Conservation (phyloP, 1,284 basidiomycete species). For the Irpex rosettiformis region DNA sequence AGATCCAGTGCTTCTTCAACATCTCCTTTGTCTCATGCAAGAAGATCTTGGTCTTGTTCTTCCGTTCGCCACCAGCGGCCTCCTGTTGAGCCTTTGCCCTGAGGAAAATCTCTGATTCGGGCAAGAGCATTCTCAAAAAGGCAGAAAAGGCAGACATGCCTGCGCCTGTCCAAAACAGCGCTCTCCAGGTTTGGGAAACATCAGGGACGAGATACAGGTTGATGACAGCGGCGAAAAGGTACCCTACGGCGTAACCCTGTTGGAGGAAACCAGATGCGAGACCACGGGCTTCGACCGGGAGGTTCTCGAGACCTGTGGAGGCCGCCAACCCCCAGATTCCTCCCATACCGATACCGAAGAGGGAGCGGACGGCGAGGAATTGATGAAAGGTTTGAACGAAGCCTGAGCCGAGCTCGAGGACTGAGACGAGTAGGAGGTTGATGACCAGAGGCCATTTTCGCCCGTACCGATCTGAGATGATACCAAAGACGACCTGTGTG, state of each 20-base stretch:
- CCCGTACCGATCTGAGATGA: conserved; percentile 83
- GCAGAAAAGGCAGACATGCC: conserved; percentile 79
- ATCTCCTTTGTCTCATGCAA: conserved; percentile 69
- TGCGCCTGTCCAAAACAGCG: conserved; percentile 65
- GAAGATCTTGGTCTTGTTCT: conserved; percentile 69
- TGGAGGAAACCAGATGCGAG: conserved; percentile 81
- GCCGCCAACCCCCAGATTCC: conserved; percentile 79
- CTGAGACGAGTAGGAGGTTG: conserved; percentile 72
- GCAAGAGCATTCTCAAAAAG: conserved; percentile 65
- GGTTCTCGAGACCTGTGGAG: conserved; percentile 83
- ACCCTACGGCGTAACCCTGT: conserved; percentile 60
- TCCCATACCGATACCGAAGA: conserved; percentile 89
- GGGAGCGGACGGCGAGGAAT: conserved; percentile 71
- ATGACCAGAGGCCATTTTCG: conserved; percentile 88
- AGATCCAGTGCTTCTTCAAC: conserved; percentile 82
- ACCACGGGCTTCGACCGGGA: conserved; percentile 85
- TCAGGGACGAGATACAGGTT: conserved; percentile 72
- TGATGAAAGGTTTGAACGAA: conserved; percentile 67
- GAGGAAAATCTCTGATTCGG: conserved; percentile 80
- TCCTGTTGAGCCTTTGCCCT: conserved; percentile 51
- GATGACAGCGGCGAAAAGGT: conserved; percentile 57
- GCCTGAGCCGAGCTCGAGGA: conserved; percentile 76
- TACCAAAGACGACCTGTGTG: conserved; percentile 66
- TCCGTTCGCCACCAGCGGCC: conserved; percentile 36
- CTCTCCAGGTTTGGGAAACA: conserved; percentile 51